These are phyloP conservation scores for Euphorbia corollata DNA, from an alignment of 441 rosid genomes.

Conservation along the genomic window DNA sequence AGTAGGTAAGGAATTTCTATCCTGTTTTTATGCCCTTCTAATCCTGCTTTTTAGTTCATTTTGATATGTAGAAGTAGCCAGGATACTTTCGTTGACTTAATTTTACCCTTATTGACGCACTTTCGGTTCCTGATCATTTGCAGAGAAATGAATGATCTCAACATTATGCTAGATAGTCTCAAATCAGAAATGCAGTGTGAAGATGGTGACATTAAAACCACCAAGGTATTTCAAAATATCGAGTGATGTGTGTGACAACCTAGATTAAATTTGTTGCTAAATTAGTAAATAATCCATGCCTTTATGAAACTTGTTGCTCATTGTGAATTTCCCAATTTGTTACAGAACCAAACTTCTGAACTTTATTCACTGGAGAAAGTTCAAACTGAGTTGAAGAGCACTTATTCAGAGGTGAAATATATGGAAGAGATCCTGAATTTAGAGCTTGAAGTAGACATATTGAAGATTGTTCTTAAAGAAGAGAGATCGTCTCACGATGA, in stretches of 20 bases:
- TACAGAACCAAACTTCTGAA: constrained; percentile 19
- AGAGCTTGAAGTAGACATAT: constrained; percentile 83
- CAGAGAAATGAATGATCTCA: constrained; percentile 71
- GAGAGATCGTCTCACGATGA: constrained; percentile 52
- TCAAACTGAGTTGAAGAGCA: constrained; percentile 29
- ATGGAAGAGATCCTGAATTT: constrained; percentile 67
- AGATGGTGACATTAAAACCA: constrained; percentile 24
- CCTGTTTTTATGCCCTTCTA: too few relatives aligned
- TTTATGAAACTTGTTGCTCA: constrained; percentile 2
- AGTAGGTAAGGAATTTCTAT: constrained; percentile 40
- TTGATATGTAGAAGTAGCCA: constrained; percentile 15
- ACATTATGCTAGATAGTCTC: constrained; percentile 36
- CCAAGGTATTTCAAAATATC: constrained; percentile 38
- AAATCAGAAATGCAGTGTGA: constrained; percentile 33
- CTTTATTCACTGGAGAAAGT: constrained; percentile 14
- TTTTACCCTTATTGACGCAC: constrained; percentile 20
- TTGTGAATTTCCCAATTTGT: constrained; percentile 34
- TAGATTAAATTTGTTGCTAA: background rate
- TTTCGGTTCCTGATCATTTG: constrained; percentile 24
- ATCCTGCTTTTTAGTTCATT: constrained; percentile 18
- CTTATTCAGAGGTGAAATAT: constrained; percentile 34
- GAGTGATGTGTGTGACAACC: background rate
- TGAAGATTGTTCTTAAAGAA: constrained; percentile 75
- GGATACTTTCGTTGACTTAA: constrained; percentile 5
- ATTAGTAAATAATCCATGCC: background rate